Percentiles rank a stretch among this genome's conserved stretches.
Conservation (phyloP, 495 filamentous ascomycete genomes). For the Xylaria castorea region DNA sequence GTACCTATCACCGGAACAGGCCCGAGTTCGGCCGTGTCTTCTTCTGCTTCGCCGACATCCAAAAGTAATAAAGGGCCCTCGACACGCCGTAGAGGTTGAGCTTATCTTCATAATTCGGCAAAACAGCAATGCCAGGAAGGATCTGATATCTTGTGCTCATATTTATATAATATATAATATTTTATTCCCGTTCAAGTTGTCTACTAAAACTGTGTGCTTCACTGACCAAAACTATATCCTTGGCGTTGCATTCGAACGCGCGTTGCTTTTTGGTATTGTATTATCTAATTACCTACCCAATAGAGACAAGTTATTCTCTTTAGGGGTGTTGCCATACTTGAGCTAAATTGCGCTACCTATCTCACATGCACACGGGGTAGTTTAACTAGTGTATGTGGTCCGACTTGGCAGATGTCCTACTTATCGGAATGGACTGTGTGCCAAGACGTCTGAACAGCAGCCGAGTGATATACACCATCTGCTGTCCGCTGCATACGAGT, state of each 20-base stretch:
- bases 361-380: not conserved
- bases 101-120: not conserved
- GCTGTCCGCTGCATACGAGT: not conserved
- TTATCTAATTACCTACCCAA: conserved; percentile 22
- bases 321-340: conserved; percentile 11
- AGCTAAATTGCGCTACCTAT: conserved; percentile 15
- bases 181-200: not conserved
- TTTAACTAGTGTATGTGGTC: not conserved
- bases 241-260: not conserved
- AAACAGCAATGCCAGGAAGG: not conserved
- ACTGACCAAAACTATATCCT: not conserved
- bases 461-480: not conserved
- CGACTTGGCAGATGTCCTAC: not conserved
- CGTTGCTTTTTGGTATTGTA: not conserved
- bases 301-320: conserved; percentile 11
- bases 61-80: conserved; percentile 60
- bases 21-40: conserved; percentile 40
- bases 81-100: conserved; percentile 60
- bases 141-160: not conserved
- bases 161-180: conserved; percentile 13
- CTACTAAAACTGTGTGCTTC: conserved; percentile 4
- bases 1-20: conserved; percentile 31
- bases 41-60: conserved; percentile 41
- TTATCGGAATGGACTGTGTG: not conserved
- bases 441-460: not conserved